Evolutionary conservation across 805 yeast species (phyloP).

Genomic region (Candida qinlingensis): DNA sequence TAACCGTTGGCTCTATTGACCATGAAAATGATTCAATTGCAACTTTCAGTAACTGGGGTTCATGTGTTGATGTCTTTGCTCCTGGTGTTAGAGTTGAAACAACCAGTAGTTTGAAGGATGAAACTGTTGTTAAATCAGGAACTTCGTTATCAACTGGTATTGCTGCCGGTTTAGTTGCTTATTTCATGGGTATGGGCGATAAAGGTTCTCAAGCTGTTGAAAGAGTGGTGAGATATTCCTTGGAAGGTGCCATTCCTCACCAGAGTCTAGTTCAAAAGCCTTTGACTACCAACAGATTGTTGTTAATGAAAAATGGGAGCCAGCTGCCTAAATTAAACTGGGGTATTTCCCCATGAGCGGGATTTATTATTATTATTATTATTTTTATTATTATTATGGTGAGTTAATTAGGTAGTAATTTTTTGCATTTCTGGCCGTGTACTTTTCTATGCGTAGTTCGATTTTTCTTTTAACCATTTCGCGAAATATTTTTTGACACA

Average conservation of each 20-base stretch:
- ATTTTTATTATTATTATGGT: not conserved
- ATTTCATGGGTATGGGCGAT: conserved; percentile 38
- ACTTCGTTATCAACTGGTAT: conserved; percentile 46
- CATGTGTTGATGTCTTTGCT: conserved; percentile 47
- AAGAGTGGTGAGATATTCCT: conserved; percentile 39
- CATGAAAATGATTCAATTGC: conserved; percentile 57
- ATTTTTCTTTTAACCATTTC: too few species aligned
- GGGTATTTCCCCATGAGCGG: conserved; percentile 11
- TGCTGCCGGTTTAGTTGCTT: conserved; percentile 41
- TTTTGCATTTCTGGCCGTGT: too few species aligned
- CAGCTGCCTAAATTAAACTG: conserved; percentile 11
- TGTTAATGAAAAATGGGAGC: conserved; percentile 32
- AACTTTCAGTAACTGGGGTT: conserved; percentile 38
- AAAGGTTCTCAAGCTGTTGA: conserved; percentile 30
- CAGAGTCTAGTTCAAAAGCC: conserved; percentile 41
- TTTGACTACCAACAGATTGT: conserved; percentile 57
- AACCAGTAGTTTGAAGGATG: conserved; percentile 28
- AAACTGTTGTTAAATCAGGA: conserved; percentile 35
- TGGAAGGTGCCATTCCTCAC: conserved; percentile 43
- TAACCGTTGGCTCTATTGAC: conserved; percentile 87
- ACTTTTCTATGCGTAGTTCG: too few species aligned
- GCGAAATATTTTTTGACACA: too few species aligned
- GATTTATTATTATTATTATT: not conserved
- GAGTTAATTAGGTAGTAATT: not conserved
- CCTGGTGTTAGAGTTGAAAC: conserved; percentile 44